These are phyloP conservation scores for Solanum rostratum DNA, from an alignment of 257 asterid genomes.

Conservation along the genomic window DNA sequence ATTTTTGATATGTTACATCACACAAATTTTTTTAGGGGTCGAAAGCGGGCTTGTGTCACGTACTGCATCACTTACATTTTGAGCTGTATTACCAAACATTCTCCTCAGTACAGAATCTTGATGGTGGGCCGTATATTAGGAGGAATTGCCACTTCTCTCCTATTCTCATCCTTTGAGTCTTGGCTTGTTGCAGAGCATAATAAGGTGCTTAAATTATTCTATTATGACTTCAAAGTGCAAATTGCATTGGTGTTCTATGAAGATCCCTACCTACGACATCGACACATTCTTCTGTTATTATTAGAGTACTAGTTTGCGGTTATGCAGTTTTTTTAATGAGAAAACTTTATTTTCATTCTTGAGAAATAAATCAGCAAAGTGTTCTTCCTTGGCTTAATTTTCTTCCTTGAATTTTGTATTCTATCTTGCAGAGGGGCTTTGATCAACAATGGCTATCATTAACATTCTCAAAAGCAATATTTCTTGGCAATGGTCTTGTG, in stretches of 20 bases:
- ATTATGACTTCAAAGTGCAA: neutral
- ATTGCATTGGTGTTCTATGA: neutral
- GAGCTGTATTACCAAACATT: constrained; percentile 93
- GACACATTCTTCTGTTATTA: neutral
- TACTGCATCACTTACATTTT: constrained; percentile 84
- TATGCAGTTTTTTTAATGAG: neutral
- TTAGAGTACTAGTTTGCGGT: neutral
- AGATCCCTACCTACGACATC: neutral
- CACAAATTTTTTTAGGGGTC: constrained; percentile 45
- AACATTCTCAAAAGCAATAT: constrained; percentile 93
- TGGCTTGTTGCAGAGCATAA: constrained; percentile 98
- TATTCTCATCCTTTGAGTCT: constrained; percentile 89
- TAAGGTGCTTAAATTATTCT: constrained; percentile 43
- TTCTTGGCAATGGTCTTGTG: constrained; percentile 94
- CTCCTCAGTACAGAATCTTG: constrained; percentile 76
- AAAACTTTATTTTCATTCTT: neutral
- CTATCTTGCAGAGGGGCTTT: constrained; percentile 63
- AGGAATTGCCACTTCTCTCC: constrained; percentile 92
- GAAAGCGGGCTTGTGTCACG: constrained; percentile 92
- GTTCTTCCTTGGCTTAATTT: neutral
- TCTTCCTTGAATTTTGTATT: neutral
- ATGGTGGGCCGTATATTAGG: constrained; percentile 94
- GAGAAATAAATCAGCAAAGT: neutral
- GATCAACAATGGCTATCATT: constrained; percentile 92
- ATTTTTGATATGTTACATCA: neutral